These are phyloP conservation scores for Spizellomyces sp. DNA, from an alignment of 192 early-diverging fungal genomes.

Conservation along the genomic window DNA sequence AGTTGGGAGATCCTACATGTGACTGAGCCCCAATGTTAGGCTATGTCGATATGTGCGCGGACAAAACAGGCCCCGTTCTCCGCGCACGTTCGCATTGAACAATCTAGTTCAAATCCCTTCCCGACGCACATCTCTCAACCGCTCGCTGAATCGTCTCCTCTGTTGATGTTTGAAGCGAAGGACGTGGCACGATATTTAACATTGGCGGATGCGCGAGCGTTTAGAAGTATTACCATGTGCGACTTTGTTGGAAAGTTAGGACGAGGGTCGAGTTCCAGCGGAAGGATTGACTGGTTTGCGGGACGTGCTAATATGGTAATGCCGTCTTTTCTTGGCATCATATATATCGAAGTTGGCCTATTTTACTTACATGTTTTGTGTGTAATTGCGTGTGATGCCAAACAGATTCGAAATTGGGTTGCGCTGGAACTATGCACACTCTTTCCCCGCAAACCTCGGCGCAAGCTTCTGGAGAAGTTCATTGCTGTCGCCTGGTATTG, in stretches of 20 bases:
- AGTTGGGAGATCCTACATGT: not conserved
- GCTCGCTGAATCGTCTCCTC: conserved; percentile 1
- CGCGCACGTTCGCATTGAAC: not conserved
- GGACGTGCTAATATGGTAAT: conserved; percentile 57
- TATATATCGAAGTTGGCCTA: too few relatives aligned
- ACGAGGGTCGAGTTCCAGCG: not conserved
- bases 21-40: not conserved
- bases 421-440: conserved; percentile 56
- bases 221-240: conserved; percentile 24
- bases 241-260: conserved; percentile 35
- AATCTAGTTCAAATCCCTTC: not conserved
- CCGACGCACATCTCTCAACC: not conserved
- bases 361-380: too few relatives aligned
- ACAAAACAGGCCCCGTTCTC: conserved; percentile 8
- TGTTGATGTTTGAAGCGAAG: conserved; percentile 45
- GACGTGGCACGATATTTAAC: conserved; percentile 55
- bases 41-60: conserved; percentile 16
- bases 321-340: not conserved
- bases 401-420: conserved; percentile 54
- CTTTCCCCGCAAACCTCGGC: conserved; percentile 42
- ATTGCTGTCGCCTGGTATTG: conserved; percentile 50
- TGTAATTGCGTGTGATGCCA: not conserved
- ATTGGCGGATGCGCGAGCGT: conserved; percentile 24
- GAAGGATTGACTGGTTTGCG: conserved; percentile 56
- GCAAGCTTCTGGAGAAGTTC: conserved; percentile 57